Percentiles rank a stretch among this genome's conserved stretches.
These are phyloP conservation scores for Colletotrichum eleusines DNA, from an alignment of 2,329 filamentous ascomycete genomes.

Conservation along the genomic window DNA sequence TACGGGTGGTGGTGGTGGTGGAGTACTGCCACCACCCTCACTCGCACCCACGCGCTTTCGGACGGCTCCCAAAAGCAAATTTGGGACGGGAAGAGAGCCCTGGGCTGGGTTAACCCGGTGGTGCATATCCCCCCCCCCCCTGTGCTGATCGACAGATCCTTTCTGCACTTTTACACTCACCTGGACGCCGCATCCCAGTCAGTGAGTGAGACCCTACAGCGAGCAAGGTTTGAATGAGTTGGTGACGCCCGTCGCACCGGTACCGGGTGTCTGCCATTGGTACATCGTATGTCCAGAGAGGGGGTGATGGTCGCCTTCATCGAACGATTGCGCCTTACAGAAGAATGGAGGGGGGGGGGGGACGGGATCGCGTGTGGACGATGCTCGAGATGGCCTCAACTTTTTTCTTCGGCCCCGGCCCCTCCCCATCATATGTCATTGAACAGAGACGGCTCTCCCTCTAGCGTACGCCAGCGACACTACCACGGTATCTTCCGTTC, in stretches of 20 bases:
- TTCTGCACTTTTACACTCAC: conserved; percentile 27
- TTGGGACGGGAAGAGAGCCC: conserved; percentile 29
- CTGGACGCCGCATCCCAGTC: conserved; percentile 25
- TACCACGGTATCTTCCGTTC: neutral
- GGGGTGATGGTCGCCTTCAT: conserved; percentile 20
- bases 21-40: neutral
- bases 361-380: neutral
- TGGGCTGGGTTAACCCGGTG: conserved; percentile 17
- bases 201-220: conserved; percentile 17
- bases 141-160: conserved; percentile 43
- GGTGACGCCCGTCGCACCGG: conserved; percentile 34
- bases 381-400: conserved; percentile 11
- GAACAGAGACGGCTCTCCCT: too few relatives aligned
- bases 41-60: neutral
- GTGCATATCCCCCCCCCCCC: conserved; percentile 10
- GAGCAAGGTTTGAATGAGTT: conserved; percentile 17
- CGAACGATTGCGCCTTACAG: neutral
- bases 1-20: neutral
- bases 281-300: too few relatives aligned
- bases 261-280: conserved; percentile 28
- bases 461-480: too few relatives aligned
- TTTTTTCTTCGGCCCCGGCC: neutral
- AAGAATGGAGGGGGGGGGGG: neutral
- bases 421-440: neutral
- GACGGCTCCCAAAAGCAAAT: conserved; percentile 36